Evolutionary conservation across 768 basidiomycete species (phyloP).

Genomic region (Phaeotremella fagi): DNA sequence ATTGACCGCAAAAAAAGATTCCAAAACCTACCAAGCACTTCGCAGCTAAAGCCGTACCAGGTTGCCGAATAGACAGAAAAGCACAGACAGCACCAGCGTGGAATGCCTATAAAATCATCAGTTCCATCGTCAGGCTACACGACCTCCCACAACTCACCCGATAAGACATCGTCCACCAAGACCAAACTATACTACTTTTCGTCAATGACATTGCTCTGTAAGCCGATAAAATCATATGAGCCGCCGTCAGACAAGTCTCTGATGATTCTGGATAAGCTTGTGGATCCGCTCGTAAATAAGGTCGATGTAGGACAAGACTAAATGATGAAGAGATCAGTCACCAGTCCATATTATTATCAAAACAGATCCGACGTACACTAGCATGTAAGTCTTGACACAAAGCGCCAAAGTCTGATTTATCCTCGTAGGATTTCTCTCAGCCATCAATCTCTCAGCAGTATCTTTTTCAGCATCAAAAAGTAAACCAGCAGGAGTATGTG

Average conservation of each 20-base stretch:
- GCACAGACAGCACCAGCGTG: conserved; percentile 38
- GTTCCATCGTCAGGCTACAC: not conserved
- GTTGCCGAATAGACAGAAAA: conserved; percentile 45
- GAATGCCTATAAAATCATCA: conserved; percentile 27
- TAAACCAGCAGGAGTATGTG: conserved; percentile 35
- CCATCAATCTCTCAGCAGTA: conserved; percentile 21
- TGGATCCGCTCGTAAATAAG: conserved; percentile 44
- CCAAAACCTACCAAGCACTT: conserved; percentile 35
- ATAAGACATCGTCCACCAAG: conserved; percentile 46
- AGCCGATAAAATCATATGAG: conserved; percentile 55
- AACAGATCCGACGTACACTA: conserved; percentile 23
- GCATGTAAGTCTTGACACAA: conserved; percentile 43
- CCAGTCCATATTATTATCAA: not conserved
- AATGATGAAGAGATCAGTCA: not conserved
- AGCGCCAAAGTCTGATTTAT: conserved; percentile 42
- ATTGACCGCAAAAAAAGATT: not conserved
- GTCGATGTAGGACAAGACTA: conserved; percentile 44
- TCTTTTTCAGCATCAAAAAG: conserved; percentile 39
- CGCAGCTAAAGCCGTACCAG: conserved; percentile 29
- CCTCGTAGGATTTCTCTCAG: conserved; percentile 13
- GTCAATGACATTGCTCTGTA: conserved; percentile 52
- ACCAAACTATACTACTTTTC: conserved; percentile 41
- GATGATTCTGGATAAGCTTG: conserved; percentile 48
- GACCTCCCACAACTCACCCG: conserved; percentile 20
- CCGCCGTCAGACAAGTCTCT: conserved; percentile 66